These are phyloP conservation scores for Corylus avellana DNA, from an alignment of 306 rosid species.

Conservation along the genomic window DNA sequence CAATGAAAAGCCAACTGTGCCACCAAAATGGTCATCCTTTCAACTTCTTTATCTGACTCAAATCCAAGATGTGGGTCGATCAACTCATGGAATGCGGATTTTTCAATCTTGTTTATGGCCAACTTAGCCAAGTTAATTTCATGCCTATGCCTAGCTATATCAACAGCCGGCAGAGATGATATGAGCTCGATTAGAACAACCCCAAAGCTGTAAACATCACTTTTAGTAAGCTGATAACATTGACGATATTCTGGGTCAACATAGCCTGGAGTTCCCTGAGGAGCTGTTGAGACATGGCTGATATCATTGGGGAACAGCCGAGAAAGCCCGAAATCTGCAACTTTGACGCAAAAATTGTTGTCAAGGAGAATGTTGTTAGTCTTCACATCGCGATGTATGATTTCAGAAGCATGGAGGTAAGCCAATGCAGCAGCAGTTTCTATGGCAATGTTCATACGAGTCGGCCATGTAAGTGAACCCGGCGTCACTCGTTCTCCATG, in stretches of 20 bases:
- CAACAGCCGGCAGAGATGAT: slow-evolving; percentile 70
- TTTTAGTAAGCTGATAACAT: slow-evolving; percentile 68
- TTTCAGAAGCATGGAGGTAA: slow-evolving; percentile 76
- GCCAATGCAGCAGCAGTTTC: slow-evolving; percentile 68
- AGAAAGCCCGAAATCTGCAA: slow-evolving; percentile 85
- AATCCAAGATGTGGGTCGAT: slow-evolving; percentile 59
- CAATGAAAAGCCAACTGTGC: slow-evolving; percentile 72
- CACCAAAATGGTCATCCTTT: slow-evolving; percentile 49
- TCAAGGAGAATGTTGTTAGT: slow-evolving; percentile 71
- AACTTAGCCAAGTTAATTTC: slow-evolving; percentile 65
- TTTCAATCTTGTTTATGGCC: slow-evolving; percentile 46
- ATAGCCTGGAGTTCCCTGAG: slow-evolving; percentile 82
- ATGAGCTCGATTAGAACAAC: slow-evolving; percentile 69
- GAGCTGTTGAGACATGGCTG: slow-evolving; percentile 74
- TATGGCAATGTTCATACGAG: slow-evolving; percentile 61
- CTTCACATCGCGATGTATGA: slow-evolving; percentile 77
- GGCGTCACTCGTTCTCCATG: slow-evolving; percentile 50
- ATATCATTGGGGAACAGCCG: slow-evolving; percentile 55
- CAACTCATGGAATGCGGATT: slow-evolving; percentile 43
- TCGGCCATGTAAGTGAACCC: slow-evolving; percentile 52
- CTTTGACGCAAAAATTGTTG: slow-evolving; percentile 48
- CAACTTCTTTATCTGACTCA: slow-evolving; percentile 41
- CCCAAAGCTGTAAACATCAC: slow-evolving; percentile 79
- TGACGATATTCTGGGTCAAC: slow-evolving; percentile 76
- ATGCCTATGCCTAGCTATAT: slow-evolving; percentile 49